Conservation (phyloP, 495 filamentous ascomycete genomes). For the Oleoguttula mirabilis region DNA sequence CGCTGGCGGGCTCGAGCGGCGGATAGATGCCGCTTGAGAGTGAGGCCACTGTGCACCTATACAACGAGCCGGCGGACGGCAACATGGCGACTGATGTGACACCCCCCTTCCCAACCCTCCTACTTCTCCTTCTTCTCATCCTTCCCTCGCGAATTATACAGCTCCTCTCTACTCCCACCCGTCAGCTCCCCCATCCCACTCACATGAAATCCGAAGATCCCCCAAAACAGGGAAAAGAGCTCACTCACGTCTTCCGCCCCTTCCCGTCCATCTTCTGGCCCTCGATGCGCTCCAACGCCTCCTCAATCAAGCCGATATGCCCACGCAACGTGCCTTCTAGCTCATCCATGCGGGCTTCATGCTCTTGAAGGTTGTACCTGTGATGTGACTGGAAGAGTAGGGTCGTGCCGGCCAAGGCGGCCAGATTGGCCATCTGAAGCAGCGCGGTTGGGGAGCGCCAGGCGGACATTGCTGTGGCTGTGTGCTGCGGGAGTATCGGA, state of each 20-base stretch:
- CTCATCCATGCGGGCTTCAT: slow-evolving; percentile 38
- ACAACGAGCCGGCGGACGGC: too few relatives aligned
- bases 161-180: slow-evolving; percentile 3
- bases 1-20: too few relatives aligned
- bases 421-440: slow-evolving; percentile 26
- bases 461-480: too few relatives aligned
- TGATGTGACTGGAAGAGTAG: slow-evolving; percentile 29
- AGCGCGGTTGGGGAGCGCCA: slow-evolving; percentile 18
- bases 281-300: slow-evolving; percentile 33
- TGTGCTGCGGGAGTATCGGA: too few relatives aligned
- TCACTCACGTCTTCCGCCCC: slow-evolving; percentile 20
- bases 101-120: too few relatives aligned
- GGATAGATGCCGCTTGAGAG: too few relatives aligned
- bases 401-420: slow-evolving; percentile 27
- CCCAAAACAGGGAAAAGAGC: neutral
- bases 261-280: slow-evolving; percentile 18
- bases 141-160: slow-evolving; percentile 11
- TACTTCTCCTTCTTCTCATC: slow-evolving; percentile 10
- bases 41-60: too few relatives aligned
- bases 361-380: slow-evolving; percentile 34
- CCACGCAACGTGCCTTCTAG: slow-evolving; percentile 37
- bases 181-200: neutral
- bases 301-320: slow-evolving; percentile 38
- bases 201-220: neutral
- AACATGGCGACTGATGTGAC: too few relatives aligned